Evolutionary conservation across 345 rosid genomes (phyloP).

Genomic region (Ceriops zippeliana): DNA sequence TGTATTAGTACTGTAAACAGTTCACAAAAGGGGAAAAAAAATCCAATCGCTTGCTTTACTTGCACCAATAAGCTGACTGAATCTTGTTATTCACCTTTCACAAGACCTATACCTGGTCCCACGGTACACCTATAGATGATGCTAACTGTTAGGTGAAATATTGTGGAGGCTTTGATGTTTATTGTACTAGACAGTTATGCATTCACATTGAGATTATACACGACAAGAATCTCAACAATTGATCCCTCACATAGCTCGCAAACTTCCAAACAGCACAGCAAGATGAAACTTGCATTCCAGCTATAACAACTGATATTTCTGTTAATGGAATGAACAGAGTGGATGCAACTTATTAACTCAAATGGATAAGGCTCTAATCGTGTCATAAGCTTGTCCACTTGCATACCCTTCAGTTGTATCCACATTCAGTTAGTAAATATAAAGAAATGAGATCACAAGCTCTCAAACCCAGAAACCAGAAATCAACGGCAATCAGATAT

Average conservation of each 20-base stretch:
- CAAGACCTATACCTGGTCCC: too few relatives aligned
- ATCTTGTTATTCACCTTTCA: neutral
- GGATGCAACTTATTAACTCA: too few relatives aligned
- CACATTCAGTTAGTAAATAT: neutral
- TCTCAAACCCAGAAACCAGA: slow-evolving; percentile 12
- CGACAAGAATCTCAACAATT: neutral
- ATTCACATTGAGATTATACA: neutral
- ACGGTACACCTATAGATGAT: neutral
- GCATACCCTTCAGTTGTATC: neutral
- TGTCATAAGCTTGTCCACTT: too few relatives aligned
- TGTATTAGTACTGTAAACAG: too few relatives aligned
- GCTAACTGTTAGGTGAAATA: too few relatives aligned
- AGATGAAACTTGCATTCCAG: neutral
- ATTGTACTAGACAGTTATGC: too few relatives aligned
- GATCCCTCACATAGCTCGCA: neutral
- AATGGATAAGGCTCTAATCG: too few relatives aligned
- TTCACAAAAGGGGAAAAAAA: too few relatives aligned
- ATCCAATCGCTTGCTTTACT: neutral
- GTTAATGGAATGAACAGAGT: neutral
- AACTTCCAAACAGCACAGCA: neutral
- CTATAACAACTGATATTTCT: neutral
- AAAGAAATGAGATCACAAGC: neutral
- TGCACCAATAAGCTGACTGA: neutral
- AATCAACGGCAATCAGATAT: slow-evolving; percentile 7
- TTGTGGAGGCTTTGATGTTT: too few relatives aligned